Conservation (phyloP, 2,329 filamentous ascomycete species). For the Albophoma yamanashiensis region DNA sequence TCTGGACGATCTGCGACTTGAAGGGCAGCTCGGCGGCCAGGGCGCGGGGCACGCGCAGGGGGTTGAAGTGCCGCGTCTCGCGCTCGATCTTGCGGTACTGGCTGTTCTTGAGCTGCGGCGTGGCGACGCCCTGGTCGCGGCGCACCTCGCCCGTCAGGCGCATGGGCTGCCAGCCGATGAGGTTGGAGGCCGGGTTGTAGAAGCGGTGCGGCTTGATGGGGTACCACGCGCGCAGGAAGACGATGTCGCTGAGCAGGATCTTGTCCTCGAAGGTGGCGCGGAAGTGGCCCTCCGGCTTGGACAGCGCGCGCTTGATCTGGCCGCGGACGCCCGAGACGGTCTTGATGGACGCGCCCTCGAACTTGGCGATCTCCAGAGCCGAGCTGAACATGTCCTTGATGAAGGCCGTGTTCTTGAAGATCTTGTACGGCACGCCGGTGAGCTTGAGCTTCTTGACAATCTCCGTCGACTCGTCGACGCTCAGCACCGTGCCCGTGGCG, state of each 20-base stretch:
- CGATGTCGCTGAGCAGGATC: constrained; percentile 90
- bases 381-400: constrained; percentile 98
- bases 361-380: constrained; percentile 91
- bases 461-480: constrained; percentile 89
- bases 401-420: constrained; percentile 98
- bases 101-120: constrained; percentile 74
- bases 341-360: constrained; percentile 90
- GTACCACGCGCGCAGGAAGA: constrained; percentile 95
- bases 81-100: constrained; percentile 66
- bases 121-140: constrained; percentile 60
- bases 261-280: constrained; percentile 98
- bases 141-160: constrained; percentile 88
- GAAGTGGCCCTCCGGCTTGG: constrained; percentile 91
- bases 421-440: constrained; percentile 87
- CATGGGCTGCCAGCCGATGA: constrained; percentile 90
- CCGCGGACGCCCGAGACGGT: constrained; percentile 93
- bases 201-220: constrained; percentile 90
- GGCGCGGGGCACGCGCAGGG: constrained; percentile 64
- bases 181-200: constrained; percentile 92
- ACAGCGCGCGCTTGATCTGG: constrained; percentile 92
- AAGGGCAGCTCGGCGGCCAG: constrained; percentile 80
- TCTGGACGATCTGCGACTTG: constrained; percentile 79
- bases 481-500: constrained; percentile 85
- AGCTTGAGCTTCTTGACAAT: constrained; percentile 99
- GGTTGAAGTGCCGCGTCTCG: constrained; percentile 64